These are phyloP conservation scores for Pseudocercospora musae DNA, from an alignment of 2,329 filamentous ascomycete species.

Conservation along the genomic window DNA sequence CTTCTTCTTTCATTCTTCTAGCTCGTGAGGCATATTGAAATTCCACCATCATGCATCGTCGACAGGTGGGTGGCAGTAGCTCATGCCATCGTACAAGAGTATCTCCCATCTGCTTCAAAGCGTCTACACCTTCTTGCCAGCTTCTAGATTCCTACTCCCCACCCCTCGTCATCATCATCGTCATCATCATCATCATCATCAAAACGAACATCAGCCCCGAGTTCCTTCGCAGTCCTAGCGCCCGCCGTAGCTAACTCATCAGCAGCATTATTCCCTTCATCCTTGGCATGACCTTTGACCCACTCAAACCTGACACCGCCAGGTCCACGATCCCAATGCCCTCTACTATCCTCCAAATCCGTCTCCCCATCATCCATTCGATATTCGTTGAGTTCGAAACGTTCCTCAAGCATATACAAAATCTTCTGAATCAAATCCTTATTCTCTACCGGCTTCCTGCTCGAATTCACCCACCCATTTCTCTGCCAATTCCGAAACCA, in stretches of 20 bases:
- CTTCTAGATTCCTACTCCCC: background rate
- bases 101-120: too few relatives aligned
- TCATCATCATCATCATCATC: conserved; percentile 8
- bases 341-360: conserved; percentile 16
- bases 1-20: too few relatives aligned
- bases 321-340: conserved; percentile 34
- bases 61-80: background rate
- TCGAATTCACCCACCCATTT: conserved; percentile 73
- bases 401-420: conserved; percentile 65
- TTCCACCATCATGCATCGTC: too few relatives aligned
- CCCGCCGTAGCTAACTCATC: conserved; percentile 72
- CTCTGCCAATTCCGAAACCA: conserved; percentile 78
- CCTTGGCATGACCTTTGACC: conserved; percentile 79
- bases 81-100: background rate
- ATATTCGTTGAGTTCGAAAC: conserved; percentile 31
- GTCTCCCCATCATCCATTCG: conserved; percentile 18
- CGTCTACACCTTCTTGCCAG: background rate
- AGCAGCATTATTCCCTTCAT: conserved; percentile 74
- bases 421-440: conserved; percentile 76
- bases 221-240: conserved; percentile 46
- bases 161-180: background rate
- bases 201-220: conserved; percentile 16
- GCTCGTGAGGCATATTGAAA: too few relatives aligned
- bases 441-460: conserved; percentile 74
- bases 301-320: conserved; percentile 63